A percentile compares a stretch with the other conserved stretches of the same genome.
These are phyloP conservation scores for Agarophyton chilense DNA, from an alignment of 23 red algal genomes.

Conservation along the genomic window DNA sequence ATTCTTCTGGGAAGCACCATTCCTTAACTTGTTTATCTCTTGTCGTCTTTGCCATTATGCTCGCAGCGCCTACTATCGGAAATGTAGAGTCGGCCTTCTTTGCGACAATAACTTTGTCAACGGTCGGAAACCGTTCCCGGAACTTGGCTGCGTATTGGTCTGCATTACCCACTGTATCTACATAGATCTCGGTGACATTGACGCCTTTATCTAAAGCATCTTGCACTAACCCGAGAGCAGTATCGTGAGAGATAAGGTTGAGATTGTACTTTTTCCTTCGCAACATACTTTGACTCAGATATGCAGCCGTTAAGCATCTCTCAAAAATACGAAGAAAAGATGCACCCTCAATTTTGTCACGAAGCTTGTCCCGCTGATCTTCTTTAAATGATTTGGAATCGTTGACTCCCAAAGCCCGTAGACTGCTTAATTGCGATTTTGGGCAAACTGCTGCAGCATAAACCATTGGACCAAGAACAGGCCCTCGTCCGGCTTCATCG, in stretches of 20 bases:
- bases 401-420: slow-evolving; percentile 41
- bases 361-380: slow-evolving; percentile 65
- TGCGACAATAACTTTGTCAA: slow-evolving; percentile 76
- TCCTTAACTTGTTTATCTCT: slow-evolving; percentile 61
- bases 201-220: slow-evolving; percentile 45
- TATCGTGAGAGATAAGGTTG: slow-evolving; percentile 80
- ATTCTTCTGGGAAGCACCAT: slow-evolving; percentile 83
- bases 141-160: slow-evolving; percentile 69
- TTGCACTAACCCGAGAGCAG: slow-evolving; percentile 70
- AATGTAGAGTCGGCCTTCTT: slow-evolving; percentile 80
- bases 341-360: slow-evolving; percentile 41
- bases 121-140: slow-evolving; percentile 51
- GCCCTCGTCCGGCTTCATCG: slow-evolving; percentile 93
- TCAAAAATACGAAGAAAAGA: slow-evolving; percentile 39
- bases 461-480: slow-evolving; percentile 87
- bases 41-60: slow-evolving; percentile 86
- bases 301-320: slow-evolving; percentile 36
- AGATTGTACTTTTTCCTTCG: slow-evolving; percentile 59
- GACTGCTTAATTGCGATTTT: neutral
- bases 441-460: slow-evolving; percentile 78
- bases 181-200: slow-evolving; percentile 76
- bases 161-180: slow-evolving; percentile 87
- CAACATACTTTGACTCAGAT: slow-evolving; percentile 70
- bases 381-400: slow-evolving; percentile 81
- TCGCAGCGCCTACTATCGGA: slow-evolving; percentile 84